Percentiles rank a stretch among this genome's conserved stretches.
Evolutionary conservation across 345 rosid genomes (phyloP).

Genomic region (Clarkia xantiana): DNA sequence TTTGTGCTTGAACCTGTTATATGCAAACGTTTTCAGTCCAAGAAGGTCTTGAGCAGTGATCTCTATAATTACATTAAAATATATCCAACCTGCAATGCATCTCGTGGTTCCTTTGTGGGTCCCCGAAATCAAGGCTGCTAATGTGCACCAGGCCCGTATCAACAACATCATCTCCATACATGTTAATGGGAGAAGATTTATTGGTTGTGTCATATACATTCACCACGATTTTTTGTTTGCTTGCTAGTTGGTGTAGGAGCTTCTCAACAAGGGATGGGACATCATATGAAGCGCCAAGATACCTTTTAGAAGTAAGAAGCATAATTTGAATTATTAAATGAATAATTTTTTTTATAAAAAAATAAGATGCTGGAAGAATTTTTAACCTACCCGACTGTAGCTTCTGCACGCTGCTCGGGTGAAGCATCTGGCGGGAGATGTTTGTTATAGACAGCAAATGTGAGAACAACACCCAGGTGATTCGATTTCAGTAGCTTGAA

Average conservation of each 20-base stretch:
- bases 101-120: conserved; percentile 76
- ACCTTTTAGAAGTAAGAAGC: conserved; percentile 23
- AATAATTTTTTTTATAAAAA: too few species aligned
- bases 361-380: too few species aligned
- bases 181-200: conserved; percentile 41
- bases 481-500: conserved; percentile 87
- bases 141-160: conserved; percentile 47
- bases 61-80: too few species aligned
- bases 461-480: conserved; percentile 83
- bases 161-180: conserved; percentile 64
- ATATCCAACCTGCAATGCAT: conserved; percentile 77
- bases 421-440: conserved; percentile 59
- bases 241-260: conserved; percentile 88
- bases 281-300: conserved; percentile 94
- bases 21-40: too few species aligned
- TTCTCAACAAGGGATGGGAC: conserved; percentile 90
- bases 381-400: conserved; percentile 60
- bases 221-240: conserved; percentile 77
- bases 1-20: conserved; percentile 63
- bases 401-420: conserved; percentile 52
- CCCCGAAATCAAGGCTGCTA: conserved; percentile 84
- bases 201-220: conserved; percentile 86
- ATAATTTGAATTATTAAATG: too few species aligned
- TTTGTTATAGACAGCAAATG: conserved; percentile 74
- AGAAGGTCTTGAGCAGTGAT: too few species aligned